Conservation (phyloP, 441 rosid species). For the Gossypium trilobum region DNA sequence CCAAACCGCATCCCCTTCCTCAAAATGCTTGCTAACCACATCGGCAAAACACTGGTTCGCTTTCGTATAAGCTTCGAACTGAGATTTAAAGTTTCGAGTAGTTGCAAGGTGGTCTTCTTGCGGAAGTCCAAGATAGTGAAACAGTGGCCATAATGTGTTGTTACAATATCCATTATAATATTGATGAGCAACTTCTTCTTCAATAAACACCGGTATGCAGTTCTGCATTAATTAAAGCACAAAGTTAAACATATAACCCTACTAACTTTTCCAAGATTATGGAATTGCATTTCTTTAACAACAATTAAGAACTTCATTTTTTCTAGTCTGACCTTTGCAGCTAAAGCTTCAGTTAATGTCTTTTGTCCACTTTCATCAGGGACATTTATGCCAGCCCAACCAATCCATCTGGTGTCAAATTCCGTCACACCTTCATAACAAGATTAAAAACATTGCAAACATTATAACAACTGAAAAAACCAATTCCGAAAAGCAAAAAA, state of each 20-base stretch:
- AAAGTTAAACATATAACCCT: background rate
- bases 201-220: constrained; percentile 71
- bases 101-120: constrained; percentile 77
- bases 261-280: background rate
- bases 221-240: constrained; percentile 31
- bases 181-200: constrained; percentile 58
- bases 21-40: constrained; percentile 48
- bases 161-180: constrained; percentile 47
- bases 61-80: constrained; percentile 62
- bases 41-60: constrained; percentile 76
- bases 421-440: constrained; percentile 50
- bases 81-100: constrained; percentile 67
- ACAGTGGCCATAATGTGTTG: constrained; percentile 72
- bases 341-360: constrained; percentile 51
- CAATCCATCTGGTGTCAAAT: constrained; percentile 74
- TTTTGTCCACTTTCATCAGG: constrained; percentile 56
- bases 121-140: constrained; percentile 69
- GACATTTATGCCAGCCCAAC: constrained; percentile 79
- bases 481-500: background rate
- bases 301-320: constrained; percentile 1
- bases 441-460: background rate
- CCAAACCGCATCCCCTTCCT: constrained; percentile 78
- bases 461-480: background rate
- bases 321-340: constrained; percentile 41
- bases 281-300: background rate